A percentile compares a stretch with the other conserved stretches of the same genome.
Evolutionary conservation across 1,284 basidiomycete genomes (phyloP).

Genomic region (Tilletia walkeri): DNA sequence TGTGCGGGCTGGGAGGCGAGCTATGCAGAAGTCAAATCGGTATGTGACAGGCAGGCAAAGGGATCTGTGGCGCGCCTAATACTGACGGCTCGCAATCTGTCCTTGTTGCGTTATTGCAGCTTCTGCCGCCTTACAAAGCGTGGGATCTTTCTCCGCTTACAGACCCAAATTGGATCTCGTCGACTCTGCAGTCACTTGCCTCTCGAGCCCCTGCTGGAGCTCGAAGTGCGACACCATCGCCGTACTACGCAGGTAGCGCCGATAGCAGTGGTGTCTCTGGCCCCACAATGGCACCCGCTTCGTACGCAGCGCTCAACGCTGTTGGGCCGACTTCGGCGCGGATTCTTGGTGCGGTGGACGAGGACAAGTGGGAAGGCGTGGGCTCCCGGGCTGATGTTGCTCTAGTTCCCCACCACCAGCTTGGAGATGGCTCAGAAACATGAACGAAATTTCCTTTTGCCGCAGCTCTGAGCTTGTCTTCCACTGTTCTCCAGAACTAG

Average conservation of each 20-base stretch:
- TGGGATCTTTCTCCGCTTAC: conserved; percentile 86
- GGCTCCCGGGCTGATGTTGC: conserved; percentile 35
- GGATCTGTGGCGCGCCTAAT: background rate
- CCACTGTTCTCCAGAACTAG: too few species aligned
- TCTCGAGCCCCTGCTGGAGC: conserved; percentile 29
- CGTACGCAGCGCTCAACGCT: background rate
- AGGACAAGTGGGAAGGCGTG: conserved; percentile 30
- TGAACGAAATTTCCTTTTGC: too few species aligned
- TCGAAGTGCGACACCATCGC: conserved; percentile 20
- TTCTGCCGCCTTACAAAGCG: conserved; percentile 66
- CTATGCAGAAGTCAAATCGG: conserved; percentile 76
- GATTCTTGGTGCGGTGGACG: conserved; percentile 22
- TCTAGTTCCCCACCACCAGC: conserved; percentile 15
- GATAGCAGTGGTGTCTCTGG: background rate
- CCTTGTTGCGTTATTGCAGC: conserved; percentile 58
- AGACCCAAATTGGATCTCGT: conserved; percentile 75
- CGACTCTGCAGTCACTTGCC: conserved; percentile 69
- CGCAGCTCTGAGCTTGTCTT: too few species aligned
- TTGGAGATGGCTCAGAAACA: too few species aligned
- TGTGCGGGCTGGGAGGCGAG: conserved; percentile 83
- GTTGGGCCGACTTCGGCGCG: conserved; percentile 13
- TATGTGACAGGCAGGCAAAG: conserved; percentile 56
- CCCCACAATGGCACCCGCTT: too few species aligned
- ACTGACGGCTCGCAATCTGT: too few species aligned
- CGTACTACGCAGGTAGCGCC: conserved; percentile 8